Evolutionary conservation across 2,329 filamentous ascomycete species (phyloP).

Genomic region (Fusarium nygamai): DNA sequence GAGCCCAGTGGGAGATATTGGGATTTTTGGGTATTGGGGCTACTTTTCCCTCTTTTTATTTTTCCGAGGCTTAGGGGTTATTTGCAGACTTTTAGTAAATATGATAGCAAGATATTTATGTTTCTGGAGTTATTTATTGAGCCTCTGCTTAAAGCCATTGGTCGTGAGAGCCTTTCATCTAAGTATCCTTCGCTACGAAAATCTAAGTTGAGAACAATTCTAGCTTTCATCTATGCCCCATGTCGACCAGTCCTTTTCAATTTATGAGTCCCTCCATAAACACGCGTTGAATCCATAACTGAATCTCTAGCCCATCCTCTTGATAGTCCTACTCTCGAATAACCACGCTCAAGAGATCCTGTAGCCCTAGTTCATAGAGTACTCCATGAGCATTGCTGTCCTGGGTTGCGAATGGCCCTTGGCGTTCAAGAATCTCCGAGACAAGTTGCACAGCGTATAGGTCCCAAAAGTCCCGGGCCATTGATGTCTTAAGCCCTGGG

Average conservation of each 20-base stretch:
- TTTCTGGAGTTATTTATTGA: rapidly evolving
- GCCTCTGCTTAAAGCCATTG: rapidly evolving
- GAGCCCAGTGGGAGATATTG: no score
- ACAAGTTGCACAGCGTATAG: not conserved
- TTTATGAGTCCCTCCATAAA: rapidly evolving
- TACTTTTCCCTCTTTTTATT: not conserved
- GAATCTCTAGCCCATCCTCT: rapidly evolving
- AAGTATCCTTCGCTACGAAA: rapidly evolving
- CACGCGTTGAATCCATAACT: not conserved
- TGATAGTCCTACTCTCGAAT: not conserved
- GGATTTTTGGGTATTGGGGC: no score
- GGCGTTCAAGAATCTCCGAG: rapidly evolving
- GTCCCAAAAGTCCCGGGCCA: not conserved
- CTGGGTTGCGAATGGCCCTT: rapidly evolving
- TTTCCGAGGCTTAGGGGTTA: no score
- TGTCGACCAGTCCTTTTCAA: rapidly evolving
- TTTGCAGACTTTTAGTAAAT: no score
- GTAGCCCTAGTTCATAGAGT: not conserved
- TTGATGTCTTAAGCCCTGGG: not conserved
- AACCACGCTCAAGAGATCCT: not conserved
- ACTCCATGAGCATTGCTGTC: not conserved
- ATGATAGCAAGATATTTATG: rapidly evolving
- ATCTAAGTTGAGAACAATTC: rapidly evolving
- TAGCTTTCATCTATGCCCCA: not conserved
- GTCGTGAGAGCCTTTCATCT: not conserved